A percentile compares a stretch with the other conserved stretches of the same genome.
Conservation (phyloP, 2,329 filamentous ascomycete genomes). For the Chrysoporthe austroafricana region DNA sequence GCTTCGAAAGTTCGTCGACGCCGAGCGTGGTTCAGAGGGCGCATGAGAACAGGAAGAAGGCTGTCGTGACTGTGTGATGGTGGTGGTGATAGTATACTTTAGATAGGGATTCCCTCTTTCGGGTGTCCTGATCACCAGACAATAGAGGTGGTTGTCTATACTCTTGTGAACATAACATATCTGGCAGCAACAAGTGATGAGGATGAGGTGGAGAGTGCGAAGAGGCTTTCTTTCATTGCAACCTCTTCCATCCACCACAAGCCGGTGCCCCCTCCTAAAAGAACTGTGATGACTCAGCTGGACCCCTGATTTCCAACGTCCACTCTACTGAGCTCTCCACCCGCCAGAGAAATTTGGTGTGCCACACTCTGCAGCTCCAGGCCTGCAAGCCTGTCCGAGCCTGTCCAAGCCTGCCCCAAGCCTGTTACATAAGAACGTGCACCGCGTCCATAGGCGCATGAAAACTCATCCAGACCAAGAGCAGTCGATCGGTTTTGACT, state of each 20-base stretch:
- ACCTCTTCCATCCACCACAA: neutral
- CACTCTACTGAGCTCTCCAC: neutral
- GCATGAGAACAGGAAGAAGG: conserved; percentile 31
- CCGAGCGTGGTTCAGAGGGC: conserved; percentile 32
- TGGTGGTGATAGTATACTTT: neutral
- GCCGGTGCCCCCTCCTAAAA: neutral
- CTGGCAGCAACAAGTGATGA: too few relatives aligned
- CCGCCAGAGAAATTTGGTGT: neutral
- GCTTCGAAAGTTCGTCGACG: conserved; percentile 36
- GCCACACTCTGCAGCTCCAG: conserved; percentile 1
- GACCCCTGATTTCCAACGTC: conserved; percentile 21
- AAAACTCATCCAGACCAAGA: neutral
- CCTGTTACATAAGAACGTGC: conserved; percentile 10
- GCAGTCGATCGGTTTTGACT: conserved; percentile 19
- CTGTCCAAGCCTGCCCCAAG: neutral
- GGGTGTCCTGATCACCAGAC: neutral
- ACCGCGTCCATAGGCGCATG: conserved; percentile 12
- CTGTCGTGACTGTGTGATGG: conserved; percentile 22
- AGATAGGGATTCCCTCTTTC: neutral
- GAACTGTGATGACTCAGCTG: conserved; percentile 17
- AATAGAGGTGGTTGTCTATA: neutral
- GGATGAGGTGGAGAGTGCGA: too few relatives aligned
- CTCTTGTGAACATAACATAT: too few relatives aligned
- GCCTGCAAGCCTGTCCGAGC: neutral
- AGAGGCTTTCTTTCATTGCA: too few relatives aligned